These are phyloP conservation scores for Solanum dulcamara DNA, from an alignment of 257 asterid species.

Conservation along the genomic window DNA sequence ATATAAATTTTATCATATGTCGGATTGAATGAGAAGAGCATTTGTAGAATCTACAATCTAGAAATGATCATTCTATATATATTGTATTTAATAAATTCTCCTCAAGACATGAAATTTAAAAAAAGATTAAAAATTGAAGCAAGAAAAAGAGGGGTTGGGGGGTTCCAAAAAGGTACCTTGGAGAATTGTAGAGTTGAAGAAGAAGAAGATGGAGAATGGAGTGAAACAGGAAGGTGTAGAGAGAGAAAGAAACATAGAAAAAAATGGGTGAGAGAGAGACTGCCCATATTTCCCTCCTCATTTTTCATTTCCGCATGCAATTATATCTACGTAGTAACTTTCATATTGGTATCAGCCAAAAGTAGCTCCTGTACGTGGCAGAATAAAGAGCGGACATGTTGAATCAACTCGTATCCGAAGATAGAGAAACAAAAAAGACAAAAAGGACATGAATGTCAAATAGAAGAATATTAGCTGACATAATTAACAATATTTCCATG, in stretches of 20 bases:
- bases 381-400: too few relatives aligned
- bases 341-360: too few relatives aligned
- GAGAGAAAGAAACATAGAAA: slow-evolving; percentile 4
- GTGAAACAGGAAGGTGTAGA: slow-evolving; percentile 12
- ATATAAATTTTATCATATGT: not conserved
- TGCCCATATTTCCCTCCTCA: too few relatives aligned
- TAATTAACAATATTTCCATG: not conserved
- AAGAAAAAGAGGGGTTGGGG: not conserved
- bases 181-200: slow-evolving; percentile 3
- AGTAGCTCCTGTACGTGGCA: too few relatives aligned
- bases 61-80: not conserved
- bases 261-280: not conserved
- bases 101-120: not conserved
- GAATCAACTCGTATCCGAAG: too few relatives aligned
- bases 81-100: not conserved
- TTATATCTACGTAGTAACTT: too few relatives aligned
- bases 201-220: slow-evolving; percentile 23
- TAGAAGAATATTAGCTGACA: too few relatives aligned
- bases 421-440: too few relatives aligned
- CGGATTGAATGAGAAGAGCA: not conserved
- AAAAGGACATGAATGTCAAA: too few relatives aligned
- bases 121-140: not conserved
- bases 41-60: not conserved
- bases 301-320: too few relatives aligned
- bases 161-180: slow-evolving; percentile 9